These are phyloP conservation scores for Colletotrichum nymphaeae DNA, from an alignment of 2,329 filamentous ascomycete species.

Conservation along the genomic window DNA sequence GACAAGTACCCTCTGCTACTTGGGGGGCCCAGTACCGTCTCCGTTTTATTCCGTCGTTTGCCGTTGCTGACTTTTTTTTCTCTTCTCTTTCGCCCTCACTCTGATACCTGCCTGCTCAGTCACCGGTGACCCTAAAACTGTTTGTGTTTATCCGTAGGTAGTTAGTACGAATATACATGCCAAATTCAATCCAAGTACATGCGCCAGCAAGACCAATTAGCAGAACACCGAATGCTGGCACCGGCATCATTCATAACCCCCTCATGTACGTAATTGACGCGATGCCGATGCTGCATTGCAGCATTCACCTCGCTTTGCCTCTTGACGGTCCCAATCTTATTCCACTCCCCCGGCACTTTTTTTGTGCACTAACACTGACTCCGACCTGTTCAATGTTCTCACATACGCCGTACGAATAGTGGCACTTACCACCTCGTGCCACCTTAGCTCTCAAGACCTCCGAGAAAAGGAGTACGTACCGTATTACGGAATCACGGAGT, in stretches of 20 bases:
- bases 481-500: not conserved
- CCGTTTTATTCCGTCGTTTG: constrained; percentile 30
- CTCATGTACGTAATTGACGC: constrained; percentile 17
- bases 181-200: not conserved
- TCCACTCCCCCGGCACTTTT: not conserved
- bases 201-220: not conserved
- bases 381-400: too few species aligned
- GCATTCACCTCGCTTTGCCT: not conserved
- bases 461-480: not conserved
- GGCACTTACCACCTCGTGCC: not conserved
- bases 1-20: constrained; percentile 1
- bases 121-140: not conserved
- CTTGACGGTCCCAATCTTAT: constrained; percentile 10
- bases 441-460: not conserved
- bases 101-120: not conserved
- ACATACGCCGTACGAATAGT: not conserved
- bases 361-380: not conserved
- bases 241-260: constrained; percentile 3
- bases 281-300: constrained; percentile 2
- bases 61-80: not conserved
- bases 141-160: not conserved
- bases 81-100: not conserved
- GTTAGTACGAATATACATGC: not conserved
- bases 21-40: constrained; percentile 6
- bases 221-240: not conserved